Base-by-base conservation (phyloP, 2,329 filamentous ascomycete genomes). In the Fusarium bactridioides region DNA sequence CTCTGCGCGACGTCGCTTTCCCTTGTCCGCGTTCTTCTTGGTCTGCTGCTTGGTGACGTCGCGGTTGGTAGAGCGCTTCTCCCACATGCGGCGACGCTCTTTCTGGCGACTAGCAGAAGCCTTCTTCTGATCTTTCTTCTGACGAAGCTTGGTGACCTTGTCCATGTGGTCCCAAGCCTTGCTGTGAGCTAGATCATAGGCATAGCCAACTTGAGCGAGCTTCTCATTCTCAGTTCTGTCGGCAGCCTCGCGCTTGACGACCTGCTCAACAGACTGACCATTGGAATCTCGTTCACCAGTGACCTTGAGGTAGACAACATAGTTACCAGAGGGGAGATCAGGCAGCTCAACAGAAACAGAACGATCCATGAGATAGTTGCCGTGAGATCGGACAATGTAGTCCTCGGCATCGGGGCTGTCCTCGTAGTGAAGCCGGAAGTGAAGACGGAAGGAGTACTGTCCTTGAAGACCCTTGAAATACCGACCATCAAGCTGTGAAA, bases 381-480 rank as follows among this genome's bases (percentile, higher is more conserved):
- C 85, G 64, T 89, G 88, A 9, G 86, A 88, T 29, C 89, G 84
- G 7, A 90, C 88, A 37, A 90, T 85, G 69, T 90, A 90, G 72
- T 90, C 87, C 66, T 89, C 87, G 7, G 86, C 85, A 9, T 83
- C 84, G 4, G 84, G 84, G 6, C 83, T 80, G n/a, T 83, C 84
- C 38, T 85, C 80, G 33, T 78, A 67, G 65, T 89, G 87, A 5
- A 89, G 77, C 12, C 87, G 82, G 82, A 83, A 89, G 73, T 86
- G 82, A 9, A 87, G 79, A 23, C 83, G 82, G 78, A 86, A 87
- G 37, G 68, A 78, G 70, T 91, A 91, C 76, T 90, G 87, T 13
- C 90, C 90, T 38, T 86, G 82, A 1, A 91, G 83, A 7, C 89
- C 90, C 67, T 86, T 85, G 77, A 90, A 92, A 77, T 91, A 92